Conservation (phyloP, 2,329 filamentous ascomycete genomes). For the Fusarium compactum region DNA sequence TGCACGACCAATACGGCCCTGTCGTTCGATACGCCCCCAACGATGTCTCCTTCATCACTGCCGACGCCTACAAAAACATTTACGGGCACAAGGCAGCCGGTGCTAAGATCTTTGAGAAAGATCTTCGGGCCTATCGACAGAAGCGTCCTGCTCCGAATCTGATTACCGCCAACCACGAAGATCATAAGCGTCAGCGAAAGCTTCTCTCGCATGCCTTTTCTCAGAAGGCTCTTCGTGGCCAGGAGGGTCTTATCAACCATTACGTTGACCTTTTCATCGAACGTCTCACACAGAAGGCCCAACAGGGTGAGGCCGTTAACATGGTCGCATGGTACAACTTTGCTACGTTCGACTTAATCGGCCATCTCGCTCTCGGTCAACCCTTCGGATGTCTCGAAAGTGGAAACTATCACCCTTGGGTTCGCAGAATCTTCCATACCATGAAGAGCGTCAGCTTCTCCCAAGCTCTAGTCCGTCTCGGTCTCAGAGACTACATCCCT, state of each 20-base stretch:
- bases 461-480: neutral
- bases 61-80: constrained; percentile 1
- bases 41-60: constrained; percentile 19
- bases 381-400: constrained; percentile 12
- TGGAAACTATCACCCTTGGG: constrained; percentile 15
- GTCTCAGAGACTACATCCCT: neutral
- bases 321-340: constrained; percentile 22
- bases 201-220: constrained; percentile 17
- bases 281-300: neutral
- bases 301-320: neutral
- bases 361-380: constrained; percentile 1
- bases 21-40: neutral
- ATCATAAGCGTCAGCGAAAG: constrained; percentile 13
- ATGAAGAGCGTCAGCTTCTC: neutral
- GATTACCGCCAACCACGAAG: neutral
- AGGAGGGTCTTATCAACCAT: neutral
- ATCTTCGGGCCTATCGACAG: constrained; percentile 6
- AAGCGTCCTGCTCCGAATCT: neutral
- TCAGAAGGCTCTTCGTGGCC: neutral
- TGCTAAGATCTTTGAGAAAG: neutral
- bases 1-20: constrained; percentile 10
- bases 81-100: constrained; percentile 2
- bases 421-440: neutral
- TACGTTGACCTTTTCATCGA: constrained; percentile 1
- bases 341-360: constrained; percentile 9